A percentile compares a stretch with the other conserved stretches of the same genome.
Conservation (phyloP, 257 asterid species). For the Nemophila menziesii region DNA sequence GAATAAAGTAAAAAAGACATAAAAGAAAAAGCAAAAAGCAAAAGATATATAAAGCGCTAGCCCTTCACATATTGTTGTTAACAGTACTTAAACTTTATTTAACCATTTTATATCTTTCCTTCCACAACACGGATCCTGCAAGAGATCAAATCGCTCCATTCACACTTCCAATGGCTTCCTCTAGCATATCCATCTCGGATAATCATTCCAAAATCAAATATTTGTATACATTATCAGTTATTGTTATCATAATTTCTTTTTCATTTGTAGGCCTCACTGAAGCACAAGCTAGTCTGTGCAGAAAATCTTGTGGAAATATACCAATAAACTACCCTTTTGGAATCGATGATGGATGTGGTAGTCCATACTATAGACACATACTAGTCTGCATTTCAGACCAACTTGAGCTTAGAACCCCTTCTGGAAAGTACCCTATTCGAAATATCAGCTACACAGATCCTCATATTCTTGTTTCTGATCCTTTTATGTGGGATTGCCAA, state of each 20-base stretch:
- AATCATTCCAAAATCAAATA: not conserved
- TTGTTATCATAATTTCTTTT: conserved; percentile 5
- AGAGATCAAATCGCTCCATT: conserved; percentile 3
- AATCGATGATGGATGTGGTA: conserved; percentile 87
- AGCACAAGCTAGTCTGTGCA: conserved; percentile 45
- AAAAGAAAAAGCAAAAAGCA: conserved; percentile 21
- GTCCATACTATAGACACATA: conserved; percentile 55
- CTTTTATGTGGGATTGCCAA: conserved; percentile 68
- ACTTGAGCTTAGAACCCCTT: conserved; percentile 70
- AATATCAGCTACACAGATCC: conserved; percentile 72
- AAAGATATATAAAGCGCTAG: conserved; percentile 20
- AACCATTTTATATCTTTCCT: conserved; percentile 1
- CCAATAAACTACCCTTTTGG: conserved; percentile 83
- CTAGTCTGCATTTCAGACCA: conserved; percentile 42
- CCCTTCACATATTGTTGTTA: conserved; percentile 18
- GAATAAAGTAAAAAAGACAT: conserved; percentile 1
- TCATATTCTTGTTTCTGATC: conserved; percentile 58
- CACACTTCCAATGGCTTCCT: conserved; percentile 19
- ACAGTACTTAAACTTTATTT: conserved; percentile 6
- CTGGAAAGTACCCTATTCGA: conserved; percentile 52
- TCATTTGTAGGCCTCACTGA: conserved; percentile 12
- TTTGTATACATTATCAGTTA: conserved; percentile 5
- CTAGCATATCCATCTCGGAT: conserved; percentile 4
- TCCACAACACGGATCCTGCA: conserved; percentile 15
- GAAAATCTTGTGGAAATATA: conserved; percentile 56